phyloP scores from a whole-genome alignment of 2,329 filamentous ascomycete species.

The Seiridium unicorne region DNA sequence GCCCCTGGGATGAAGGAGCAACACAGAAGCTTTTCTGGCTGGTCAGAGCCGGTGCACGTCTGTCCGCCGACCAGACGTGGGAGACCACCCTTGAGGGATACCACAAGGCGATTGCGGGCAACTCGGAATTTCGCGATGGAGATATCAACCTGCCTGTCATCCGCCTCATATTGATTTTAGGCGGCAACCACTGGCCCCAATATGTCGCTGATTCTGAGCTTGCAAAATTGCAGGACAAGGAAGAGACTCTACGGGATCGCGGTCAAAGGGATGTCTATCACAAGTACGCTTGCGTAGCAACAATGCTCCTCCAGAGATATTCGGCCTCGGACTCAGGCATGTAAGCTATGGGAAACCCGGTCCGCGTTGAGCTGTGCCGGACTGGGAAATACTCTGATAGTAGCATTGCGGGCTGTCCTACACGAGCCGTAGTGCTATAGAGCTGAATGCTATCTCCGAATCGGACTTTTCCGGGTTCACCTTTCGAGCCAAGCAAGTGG shows the following conservation, averaged over 20 bases:
- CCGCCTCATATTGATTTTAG: slow-evolving; percentile 7
- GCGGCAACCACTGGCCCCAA: slow-evolving; percentile 7
- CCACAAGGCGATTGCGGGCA: slow-evolving; percentile 27
- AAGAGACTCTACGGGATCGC: not conserved
- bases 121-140: not conserved
- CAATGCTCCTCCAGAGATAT: not conserved
- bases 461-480: too few relatives aligned
- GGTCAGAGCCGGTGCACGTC: slow-evolving; percentile 33
- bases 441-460: too few relatives aligned
- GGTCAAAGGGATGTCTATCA: not conserved
- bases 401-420: not conserved
- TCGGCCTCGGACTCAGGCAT: not conserved
- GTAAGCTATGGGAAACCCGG: not conserved
- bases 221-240: not conserved
- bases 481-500: too few relatives aligned
- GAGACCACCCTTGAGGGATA: slow-evolving; percentile 37
- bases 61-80: slow-evolving; percentile 36
- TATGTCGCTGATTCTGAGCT: slow-evolving; percentile 1
- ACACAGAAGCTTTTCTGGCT: slow-evolving; percentile 46
- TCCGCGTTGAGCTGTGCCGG: too few relatives aligned
- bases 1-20: slow-evolving; percentile 39
- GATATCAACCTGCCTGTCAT: slow-evolving; percentile 7
- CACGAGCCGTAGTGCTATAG: not conserved
- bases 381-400: not conserved
- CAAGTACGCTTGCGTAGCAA: not conserved